Base-by-base conservation (phyloP, 495 filamentous ascomycete genomes). In the Chaetomium fimeti region DNA sequence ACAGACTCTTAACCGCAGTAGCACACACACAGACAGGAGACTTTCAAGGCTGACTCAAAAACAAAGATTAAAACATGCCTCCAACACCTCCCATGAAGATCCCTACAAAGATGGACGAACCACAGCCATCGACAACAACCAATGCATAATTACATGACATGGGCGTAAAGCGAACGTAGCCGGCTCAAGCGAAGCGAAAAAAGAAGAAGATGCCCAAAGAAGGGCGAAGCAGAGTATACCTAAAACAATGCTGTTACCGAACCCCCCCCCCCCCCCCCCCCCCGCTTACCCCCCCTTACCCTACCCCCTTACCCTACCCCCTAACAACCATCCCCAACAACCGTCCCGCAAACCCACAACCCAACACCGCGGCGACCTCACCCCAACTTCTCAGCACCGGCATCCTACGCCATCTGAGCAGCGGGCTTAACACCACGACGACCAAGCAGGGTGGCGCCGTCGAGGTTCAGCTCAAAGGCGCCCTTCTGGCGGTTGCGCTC, bases 391-490 rank as follows among this genome's bases (percentile, higher is more conserved):
- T 18, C 40, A 49, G 45, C 45, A 49, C 18, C 22, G 27, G 22
- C 42, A 45, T 53, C 59, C 74, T 76, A 76, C 27, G 71, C 74
- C 40, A 80, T 78, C 53, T 74, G 72, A 58, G 77, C 72, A 25
- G 70, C 71, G 38, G 74, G 70, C 63, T 83, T 85, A 72, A 86
- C 84, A 5, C 84, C 84, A 66, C 94, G 82, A 65, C 92, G 83
- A 11, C 92, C 92, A 0, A 98, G 78, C 62, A 98, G 78, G 25
- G 92, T 97, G 5, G 95, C 88, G 62, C 92, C 91, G 63, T 96
- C 90, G 18, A 98, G 78, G 72, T 86, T 97, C 36, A 98, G 82
- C 75, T 98, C 94, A 68, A 98, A 98, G 1, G 89, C 86, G 24
- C 86, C 88, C 56, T 86, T 82, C 61, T 84, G 83, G 63, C 82